These are phyloP conservation scores for Astraeus odoratus DNA, from an alignment of 768 basidiomycete genomes.

Conservation along the genomic window DNA sequence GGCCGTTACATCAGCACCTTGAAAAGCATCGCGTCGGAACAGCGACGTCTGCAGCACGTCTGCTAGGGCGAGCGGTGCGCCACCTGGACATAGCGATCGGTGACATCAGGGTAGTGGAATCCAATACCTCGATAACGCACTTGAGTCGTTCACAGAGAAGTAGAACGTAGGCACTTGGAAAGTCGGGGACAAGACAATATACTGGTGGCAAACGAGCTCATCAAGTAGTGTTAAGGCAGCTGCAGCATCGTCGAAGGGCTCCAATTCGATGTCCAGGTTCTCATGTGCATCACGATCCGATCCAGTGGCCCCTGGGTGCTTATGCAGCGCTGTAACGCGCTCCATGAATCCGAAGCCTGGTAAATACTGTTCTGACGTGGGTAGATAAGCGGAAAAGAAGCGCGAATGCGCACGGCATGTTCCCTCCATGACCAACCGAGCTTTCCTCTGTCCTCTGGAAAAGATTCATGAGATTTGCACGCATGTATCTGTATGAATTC, in stretches of 20 bases:
- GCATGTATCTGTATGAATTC: constrained; percentile 35
- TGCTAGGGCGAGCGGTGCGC: constrained; percentile 50
- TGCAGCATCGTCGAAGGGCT: constrained; percentile 33
- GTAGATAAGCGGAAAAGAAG: constrained; percentile 7
- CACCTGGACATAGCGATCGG: constrained; percentile 39
- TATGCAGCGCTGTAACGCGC: constrained; percentile 26
- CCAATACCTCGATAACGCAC: constrained; percentile 42
- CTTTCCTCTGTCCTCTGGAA: constrained; percentile 2
- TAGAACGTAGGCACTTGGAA: constrained; percentile 83
- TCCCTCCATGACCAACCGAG: constrained; percentile 58
- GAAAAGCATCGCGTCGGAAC: constrained; percentile 45
- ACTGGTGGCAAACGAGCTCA: constrained; percentile 49
- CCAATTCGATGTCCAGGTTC: constrained; percentile 12
- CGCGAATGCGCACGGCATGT: constrained; percentile 39
- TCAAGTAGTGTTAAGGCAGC: constrained; percentile 23
- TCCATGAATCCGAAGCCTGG: constrained; percentile 43
- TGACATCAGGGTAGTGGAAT: constrained; percentile 11
- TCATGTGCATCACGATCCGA: not conserved
- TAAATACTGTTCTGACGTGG: constrained; percentile 21
- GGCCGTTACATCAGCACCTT: constrained; percentile 38
- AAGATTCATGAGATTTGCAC: not conserved
- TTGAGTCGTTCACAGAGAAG: constrained; percentile 59
- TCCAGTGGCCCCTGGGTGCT: constrained; percentile 7
- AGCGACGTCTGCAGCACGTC: constrained; percentile 53
- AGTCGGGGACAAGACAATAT: constrained; percentile 68